These are phyloP conservation scores for Cucumis cinereus DNA, from an alignment of 306 rosid species.

Conservation along the genomic window DNA sequence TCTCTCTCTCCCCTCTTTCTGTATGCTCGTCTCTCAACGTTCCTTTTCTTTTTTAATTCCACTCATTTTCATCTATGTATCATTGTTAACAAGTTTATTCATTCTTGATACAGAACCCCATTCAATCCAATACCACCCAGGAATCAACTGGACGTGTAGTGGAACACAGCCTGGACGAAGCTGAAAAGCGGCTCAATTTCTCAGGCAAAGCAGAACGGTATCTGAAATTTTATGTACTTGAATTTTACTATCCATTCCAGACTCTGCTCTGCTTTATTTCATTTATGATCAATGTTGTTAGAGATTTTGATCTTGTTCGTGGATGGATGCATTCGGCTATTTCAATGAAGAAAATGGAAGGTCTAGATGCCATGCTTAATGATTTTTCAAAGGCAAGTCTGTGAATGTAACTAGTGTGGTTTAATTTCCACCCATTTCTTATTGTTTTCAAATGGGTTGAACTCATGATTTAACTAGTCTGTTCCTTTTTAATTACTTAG, in stretches of 20 bases:
- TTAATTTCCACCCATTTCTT: not conserved
- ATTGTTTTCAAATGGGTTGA: not conserved
- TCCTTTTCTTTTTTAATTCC: not conserved
- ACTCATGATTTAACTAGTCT: not conserved
- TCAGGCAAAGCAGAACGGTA: slow-evolving; percentile 42
- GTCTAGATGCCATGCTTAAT: slow-evolving; percentile 50
- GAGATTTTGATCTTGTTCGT: slow-evolving; percentile 52
- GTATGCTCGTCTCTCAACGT: slow-evolving; percentile 16
- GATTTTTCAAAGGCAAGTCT: slow-evolving; percentile 57
- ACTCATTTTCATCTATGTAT: not conserved
- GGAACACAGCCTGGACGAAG: slow-evolving; percentile 12
- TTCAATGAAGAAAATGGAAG: slow-evolving; percentile 60
- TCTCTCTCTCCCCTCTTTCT: slow-evolving; percentile 52
- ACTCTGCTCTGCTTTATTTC: not conserved
- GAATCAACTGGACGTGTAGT: slow-evolving; percentile 14
- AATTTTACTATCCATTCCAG: not conserved
- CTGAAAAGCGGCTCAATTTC: slow-evolving; percentile 15
- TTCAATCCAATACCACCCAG: slow-evolving; percentile 27
- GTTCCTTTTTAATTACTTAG: slow-evolving; percentile 24
- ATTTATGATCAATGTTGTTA: slow-evolving; percentile 8
- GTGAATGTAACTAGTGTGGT: not conserved
- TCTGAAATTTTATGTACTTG: not conserved
- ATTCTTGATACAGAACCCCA: slow-evolving; percentile 31
- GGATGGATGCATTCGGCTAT: slow-evolving; percentile 71
- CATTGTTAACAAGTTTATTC: not conserved